Evolutionary conservation across 768 basidiomycete genomes (phyloP), one percentile per base, ranked within the genome.

Genomic region (Termitomyces sp.): DNA sequence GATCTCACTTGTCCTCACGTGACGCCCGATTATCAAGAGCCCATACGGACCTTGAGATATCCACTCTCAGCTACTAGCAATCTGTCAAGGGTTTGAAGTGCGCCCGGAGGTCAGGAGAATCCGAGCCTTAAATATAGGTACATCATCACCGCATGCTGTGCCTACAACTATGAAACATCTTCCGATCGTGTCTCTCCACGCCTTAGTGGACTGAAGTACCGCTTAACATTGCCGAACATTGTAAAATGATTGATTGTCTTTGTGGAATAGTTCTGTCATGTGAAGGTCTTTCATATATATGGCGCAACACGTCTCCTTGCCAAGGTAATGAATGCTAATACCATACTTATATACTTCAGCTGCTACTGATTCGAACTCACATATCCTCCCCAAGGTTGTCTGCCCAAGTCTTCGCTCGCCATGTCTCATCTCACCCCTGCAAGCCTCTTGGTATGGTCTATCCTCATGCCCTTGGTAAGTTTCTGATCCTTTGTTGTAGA

Each of bases 381-480:
- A 30, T 13, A 13, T 7, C 39, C 30, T 42, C 62, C 24, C 7
- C 37, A 18, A 39, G 24, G 59, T 60, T 56, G 41, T 52, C 61
- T 39, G 47, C 54, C 54, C 55, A 50, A 33, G 49, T 52, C 54
- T 47, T 39, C 24, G 24, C 24, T 27, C 36, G 15, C 11, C 18
- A 53, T 53, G 52, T 53, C 52, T 39, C 52, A 53, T 53, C 52
- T 53, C 11, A 41, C 85, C 3, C 85, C 88, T 3, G 75, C 82
- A 0, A 81, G 77, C 30, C 81, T 78, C 66, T 76, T 91, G 36
- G 75, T 87, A 13, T 91, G 89, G 89, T 69, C 86, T 3, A 64
- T 84, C 20, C 64, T 91, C 44, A 75, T 79, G 6, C 58, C 62
- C 34, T 58, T 83, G 72, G 88, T 89, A 61, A 31, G 81, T 75